These are phyloP conservation scores for Termitomyces eurrhizus DNA, from an alignment of 768 basidiomycete species.

Conservation along the genomic window DNA sequence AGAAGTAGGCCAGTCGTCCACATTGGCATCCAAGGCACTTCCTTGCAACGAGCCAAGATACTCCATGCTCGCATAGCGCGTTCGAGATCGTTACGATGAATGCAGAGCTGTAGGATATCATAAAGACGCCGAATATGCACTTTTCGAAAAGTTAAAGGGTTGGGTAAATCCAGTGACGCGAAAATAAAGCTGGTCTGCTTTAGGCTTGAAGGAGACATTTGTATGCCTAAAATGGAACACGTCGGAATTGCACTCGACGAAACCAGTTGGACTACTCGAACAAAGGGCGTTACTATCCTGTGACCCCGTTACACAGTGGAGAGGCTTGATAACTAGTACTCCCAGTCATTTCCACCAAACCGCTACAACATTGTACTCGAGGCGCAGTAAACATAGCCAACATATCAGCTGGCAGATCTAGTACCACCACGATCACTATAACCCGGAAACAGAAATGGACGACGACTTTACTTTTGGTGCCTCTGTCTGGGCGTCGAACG, in stretches of 20 bases:
- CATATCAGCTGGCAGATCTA: constrained; percentile 18
- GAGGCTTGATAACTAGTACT: no score
- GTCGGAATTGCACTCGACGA: no score
- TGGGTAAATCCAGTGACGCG: constrained; percentile 47
- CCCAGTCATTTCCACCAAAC: no score
- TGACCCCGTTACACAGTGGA: no score
- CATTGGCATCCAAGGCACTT: constrained; percentile 67
- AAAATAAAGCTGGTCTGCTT: constrained; percentile 52
- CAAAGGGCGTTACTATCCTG: no score
- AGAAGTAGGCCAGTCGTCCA: constrained; percentile 69
- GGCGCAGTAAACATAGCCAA: constrained; percentile 14
- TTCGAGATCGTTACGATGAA: constrained; percentile 61
- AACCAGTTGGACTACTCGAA: no score
- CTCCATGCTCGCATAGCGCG: constrained; percentile 71
- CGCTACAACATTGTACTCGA: background rate
- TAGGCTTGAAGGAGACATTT: constrained; percentile 23
- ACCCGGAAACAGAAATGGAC: constrained; percentile 41
- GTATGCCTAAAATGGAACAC: no score
- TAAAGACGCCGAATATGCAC: constrained; percentile 71
- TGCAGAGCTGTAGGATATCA: constrained; percentile 68
- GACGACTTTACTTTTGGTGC: constrained; percentile 71
- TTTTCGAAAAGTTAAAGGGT: constrained; percentile 53
- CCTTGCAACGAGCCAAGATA: constrained; percentile 72
- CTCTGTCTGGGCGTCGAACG: constrained; percentile 65
- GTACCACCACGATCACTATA: constrained; percentile 10